Conservation (phyloP, 805 yeast genomes). For the Debaryomyces hansenii region DNA sequence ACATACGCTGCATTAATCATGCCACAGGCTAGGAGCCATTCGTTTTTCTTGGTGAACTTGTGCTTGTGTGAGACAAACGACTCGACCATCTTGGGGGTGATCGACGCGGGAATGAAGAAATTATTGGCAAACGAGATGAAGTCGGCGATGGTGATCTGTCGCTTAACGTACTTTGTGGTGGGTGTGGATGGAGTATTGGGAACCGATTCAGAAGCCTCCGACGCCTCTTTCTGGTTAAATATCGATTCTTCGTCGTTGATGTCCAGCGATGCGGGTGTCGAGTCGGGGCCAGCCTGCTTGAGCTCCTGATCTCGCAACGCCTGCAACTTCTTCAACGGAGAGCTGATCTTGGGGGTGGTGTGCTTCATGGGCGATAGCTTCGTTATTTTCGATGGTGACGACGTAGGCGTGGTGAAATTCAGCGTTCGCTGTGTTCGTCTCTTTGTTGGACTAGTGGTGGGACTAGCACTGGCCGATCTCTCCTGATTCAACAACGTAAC, state of each 20-base stretch:
- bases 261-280: slow-evolving; percentile 7
- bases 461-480: slow-evolving; percentile 16
- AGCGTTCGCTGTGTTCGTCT: slow-evolving; percentile 18
- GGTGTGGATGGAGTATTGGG: slow-evolving; percentile 4
- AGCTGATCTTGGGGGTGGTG: slow-evolving; percentile 33
- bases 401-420: slow-evolving; percentile 9
- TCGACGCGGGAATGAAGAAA: slow-evolving; percentile 58
- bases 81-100: slow-evolving; percentile 50
- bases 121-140: slow-evolving; percentile 55
- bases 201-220: slow-evolving; percentile 1
- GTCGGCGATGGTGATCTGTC: slow-evolving; percentile 31
- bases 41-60: slow-evolving; percentile 52
- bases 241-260: slow-evolving; percentile 24
- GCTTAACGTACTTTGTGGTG: slow-evolving; percentile 12
- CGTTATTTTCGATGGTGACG: slow-evolving; percentile 11
- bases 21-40: slow-evolving; percentile 73
- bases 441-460: slow-evolving; percentile 22
- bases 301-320: slow-evolving; percentile 17
- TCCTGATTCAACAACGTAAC: slow-evolving; percentile 34
- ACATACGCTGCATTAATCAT: slow-evolving; percentile 58
- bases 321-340: slow-evolving; percentile 39
- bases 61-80: slow-evolving; percentile 51
- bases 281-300: background rate
- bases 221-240: slow-evolving; percentile 20
- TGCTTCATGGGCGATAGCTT: slow-evolving; percentile 19